These are phyloP conservation scores for Scutellaria barbata DNA, from an alignment of 257 asterid genomes.

Conservation along the genomic window DNA sequence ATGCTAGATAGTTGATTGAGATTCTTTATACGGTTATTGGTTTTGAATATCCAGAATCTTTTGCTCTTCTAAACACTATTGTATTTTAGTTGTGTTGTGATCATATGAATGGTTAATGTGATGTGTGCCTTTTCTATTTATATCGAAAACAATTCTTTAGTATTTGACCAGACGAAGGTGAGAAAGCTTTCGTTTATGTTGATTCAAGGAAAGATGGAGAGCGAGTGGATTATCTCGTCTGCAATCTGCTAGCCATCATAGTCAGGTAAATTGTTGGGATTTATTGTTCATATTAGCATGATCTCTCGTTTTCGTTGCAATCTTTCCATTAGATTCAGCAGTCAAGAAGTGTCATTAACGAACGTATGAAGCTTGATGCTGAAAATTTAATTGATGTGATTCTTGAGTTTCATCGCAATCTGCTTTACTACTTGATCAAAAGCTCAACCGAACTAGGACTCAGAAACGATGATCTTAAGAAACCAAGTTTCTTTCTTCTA, in stretches of 20 bases:
- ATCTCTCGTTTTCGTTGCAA: not conserved
- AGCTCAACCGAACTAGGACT: too few relatives aligned
- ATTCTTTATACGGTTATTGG: slow-evolving; percentile 23
- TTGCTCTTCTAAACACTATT: not conserved
- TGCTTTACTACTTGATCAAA: too few relatives aligned
- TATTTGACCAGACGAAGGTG: not conserved
- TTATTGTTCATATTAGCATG: not conserved
- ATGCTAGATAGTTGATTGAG: slow-evolving; percentile 13
- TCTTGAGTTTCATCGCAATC: not conserved
- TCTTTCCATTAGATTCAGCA: not conserved
- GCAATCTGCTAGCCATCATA: not conserved
- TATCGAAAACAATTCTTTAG: not conserved
- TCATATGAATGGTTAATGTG: slow-evolving; percentile 22
- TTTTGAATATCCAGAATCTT: not conserved
- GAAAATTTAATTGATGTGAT: not conserved
- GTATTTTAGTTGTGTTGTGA: slow-evolving; percentile 13
- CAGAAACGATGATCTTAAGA: too few relatives aligned
- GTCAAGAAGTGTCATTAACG: not conserved
- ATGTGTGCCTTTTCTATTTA: not conserved
- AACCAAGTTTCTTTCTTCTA: too few relatives aligned
- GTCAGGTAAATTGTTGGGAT: slow-evolving; percentile 26
- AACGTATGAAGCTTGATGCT: not conserved
- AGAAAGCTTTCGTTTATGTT: not conserved
- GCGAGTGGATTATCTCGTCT: not conserved
- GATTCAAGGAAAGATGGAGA: slow-evolving; percentile 4